These are phyloP conservation scores for Thamnidium elegans DNA, from an alignment of 192 early-diverging fungal species.

Conservation along the genomic window DNA sequence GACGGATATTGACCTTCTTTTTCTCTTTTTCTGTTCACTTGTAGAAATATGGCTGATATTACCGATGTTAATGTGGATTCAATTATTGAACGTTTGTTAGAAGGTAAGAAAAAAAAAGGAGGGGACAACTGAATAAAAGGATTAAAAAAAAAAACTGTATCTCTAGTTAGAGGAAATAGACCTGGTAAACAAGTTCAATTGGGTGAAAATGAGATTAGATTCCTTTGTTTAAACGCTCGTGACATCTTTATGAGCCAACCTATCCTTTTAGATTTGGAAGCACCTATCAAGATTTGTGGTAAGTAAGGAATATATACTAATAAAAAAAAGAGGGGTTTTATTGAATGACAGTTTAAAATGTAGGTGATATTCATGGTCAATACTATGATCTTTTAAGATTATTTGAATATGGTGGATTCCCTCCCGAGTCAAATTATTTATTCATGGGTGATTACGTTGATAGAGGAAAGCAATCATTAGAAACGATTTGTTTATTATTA, in stretches of 20 bases:
- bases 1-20: too few species aligned
- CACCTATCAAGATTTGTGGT: conserved; percentile 97
- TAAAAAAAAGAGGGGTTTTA: background rate
- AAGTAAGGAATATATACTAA: conserved; percentile 17
- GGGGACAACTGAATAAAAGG: background rate
- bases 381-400: conserved; percentile 95
- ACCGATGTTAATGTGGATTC: conserved; percentile 79
- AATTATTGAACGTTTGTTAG: conserved; percentile 85
- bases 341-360: background rate
- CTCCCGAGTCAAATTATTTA: conserved; percentile 93
- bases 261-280: conserved; percentile 89
- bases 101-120: conserved; percentile 63
- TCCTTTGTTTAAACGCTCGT: conserved; percentile 87
- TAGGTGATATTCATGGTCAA: conserved; percentile 81
- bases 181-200: conserved; percentile 97
- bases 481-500: conserved; percentile 95
- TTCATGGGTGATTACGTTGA: conserved; percentile 99
- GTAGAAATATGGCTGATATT: conserved; percentile 45
- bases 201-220: conserved; percentile 92
- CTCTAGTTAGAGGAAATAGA: conserved; percentile 85
- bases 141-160: background rate
- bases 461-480: conserved; percentile 95
- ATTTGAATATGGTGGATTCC: conserved; percentile 96
- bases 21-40: too few species aligned
- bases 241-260: conserved; percentile 95